These are phyloP conservation scores for Aspergillus neoniger DNA, from an alignment of 2,329 filamentous ascomycete genomes.

Conservation along the genomic window DNA sequence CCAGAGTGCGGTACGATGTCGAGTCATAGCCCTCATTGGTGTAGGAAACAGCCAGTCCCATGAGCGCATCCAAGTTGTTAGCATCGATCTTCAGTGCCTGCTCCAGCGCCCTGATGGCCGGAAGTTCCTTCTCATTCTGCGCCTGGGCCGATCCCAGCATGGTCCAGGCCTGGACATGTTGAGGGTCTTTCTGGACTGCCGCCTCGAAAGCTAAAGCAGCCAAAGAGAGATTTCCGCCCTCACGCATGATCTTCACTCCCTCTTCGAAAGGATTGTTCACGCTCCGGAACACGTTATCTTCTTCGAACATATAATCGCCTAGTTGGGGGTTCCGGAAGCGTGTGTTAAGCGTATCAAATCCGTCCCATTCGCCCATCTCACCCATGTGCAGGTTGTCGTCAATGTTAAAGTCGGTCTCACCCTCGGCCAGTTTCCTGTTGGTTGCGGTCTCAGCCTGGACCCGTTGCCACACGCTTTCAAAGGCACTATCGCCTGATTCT, in stretches of 20 bases:
- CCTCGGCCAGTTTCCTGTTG: conserved; percentile 62
- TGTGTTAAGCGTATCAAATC: conserved; percentile 69
- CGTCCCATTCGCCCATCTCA: conserved; percentile 78
- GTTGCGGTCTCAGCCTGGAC: conserved; percentile 49
- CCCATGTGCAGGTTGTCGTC: conserved; percentile 58
- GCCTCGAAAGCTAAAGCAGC: conserved; percentile 95
- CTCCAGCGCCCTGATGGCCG: conserved; percentile 90
- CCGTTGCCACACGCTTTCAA: conserved; percentile 71
- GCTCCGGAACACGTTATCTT: conserved; percentile 85
- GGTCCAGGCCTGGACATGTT: conserved; percentile 91
- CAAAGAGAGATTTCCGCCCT: conserved; percentile 90
- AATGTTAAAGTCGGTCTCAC: conserved; percentile 60
- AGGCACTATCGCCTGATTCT: conserved; percentile 71
- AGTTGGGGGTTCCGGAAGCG: conserved; percentile 74
- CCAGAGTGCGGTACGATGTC: conserved; percentile 91
- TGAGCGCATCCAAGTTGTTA: conserved; percentile 82
- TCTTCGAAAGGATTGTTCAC: conserved; percentile 86
- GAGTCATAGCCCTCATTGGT: conserved; percentile 99
- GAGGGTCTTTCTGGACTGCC: conserved; percentile 83
- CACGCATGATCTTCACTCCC: conserved; percentile 87
- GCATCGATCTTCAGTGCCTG: conserved; percentile 86
- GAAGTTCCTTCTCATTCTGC: conserved; percentile 97
- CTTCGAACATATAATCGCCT: conserved; percentile 91
- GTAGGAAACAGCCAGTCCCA: conserved; percentile 95
- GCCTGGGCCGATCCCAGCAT: conserved; percentile 89